Evolutionary conservation across 2,329 filamentous ascomycete genomes (phyloP).

Genomic region (Fusarium nelsonii): DNA sequence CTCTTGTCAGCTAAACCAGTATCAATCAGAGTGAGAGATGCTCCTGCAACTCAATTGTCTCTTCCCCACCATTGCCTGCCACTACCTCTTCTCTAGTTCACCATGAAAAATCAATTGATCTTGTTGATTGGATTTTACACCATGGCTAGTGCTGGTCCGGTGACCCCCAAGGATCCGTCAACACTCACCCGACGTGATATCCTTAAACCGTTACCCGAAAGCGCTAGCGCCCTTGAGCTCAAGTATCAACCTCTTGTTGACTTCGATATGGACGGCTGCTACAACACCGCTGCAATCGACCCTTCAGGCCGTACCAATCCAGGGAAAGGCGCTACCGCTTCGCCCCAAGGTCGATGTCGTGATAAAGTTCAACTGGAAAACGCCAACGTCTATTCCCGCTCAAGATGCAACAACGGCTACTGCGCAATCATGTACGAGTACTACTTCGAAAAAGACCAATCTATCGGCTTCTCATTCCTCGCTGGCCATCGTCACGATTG

Average conservation of each 20-base stretch:
- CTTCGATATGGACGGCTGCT: not conserved
- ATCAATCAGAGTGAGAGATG: not conserved
- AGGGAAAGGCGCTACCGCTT: not conserved
- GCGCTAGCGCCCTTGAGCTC: not conserved
- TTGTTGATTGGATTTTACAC: not conserved
- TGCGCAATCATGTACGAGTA: slow-evolving; percentile 1
- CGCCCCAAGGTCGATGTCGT: not conserved
- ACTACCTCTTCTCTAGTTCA: not conserved
- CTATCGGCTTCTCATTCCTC: not conserved
- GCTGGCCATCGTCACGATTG: not conserved
- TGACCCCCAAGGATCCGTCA: not conserved
- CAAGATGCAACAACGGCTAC: not conserved
- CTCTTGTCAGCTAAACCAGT: not conserved
- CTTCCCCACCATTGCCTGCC: not conserved
- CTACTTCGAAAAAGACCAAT: not conserved
- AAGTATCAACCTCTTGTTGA: not conserved
- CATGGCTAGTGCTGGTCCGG: not conserved
- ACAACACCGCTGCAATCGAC: not conserved
- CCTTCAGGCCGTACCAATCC: not conserved
- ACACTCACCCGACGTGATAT: not conserved
- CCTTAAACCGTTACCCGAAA: not conserved
- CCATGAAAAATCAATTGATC: not conserved
- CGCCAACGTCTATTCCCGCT: not conserved
- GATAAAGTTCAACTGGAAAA: not conserved
- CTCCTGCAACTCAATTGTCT: not conserved